Evolutionary conservation across 441 rosid species (phyloP).

Genomic region (Erysimum cheiri): DNA sequence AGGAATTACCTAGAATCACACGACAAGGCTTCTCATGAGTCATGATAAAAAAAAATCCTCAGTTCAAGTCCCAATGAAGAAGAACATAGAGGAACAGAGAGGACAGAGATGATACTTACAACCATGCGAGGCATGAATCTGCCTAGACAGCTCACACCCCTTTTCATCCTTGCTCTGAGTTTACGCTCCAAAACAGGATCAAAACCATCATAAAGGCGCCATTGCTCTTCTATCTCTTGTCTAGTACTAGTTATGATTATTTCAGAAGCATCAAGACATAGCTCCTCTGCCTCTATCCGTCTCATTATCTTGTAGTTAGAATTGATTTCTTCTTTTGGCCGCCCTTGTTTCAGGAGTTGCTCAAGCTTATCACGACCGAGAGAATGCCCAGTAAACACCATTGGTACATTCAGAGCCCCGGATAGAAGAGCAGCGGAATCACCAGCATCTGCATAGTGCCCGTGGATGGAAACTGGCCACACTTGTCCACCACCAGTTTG

Average conservation of each 20-base stretch:
- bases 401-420: conserved; percentile 94
- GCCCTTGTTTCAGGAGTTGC: conserved; percentile 86
- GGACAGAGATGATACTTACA: conserved; percentile 59
- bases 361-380: conserved; percentile 95
- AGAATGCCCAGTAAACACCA: conserved; percentile 98
- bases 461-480: conserved; percentile 97
- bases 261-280: conserved; percentile 88
- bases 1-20: conserved; percentile 71
- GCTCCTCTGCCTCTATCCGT: conserved; percentile 93
- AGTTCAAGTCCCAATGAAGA: not conserved
- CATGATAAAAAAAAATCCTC: not conserved
- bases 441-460: conserved; percentile 99
- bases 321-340: conserved; percentile 86
- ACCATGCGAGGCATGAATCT: conserved; percentile 92
- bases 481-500: conserved; percentile 73
- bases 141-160: conserved; percentile 87
- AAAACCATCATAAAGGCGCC: conserved; percentile 96
- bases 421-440: conserved; percentile 91
- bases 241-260: conserved; percentile 87
- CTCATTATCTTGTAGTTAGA: conserved; percentile 85
- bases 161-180: conserved; percentile 89
- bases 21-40: conserved; percentile 8
- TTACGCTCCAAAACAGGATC: conserved; percentile 80
- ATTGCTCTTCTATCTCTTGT: conserved; percentile 94
- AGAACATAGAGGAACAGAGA: conserved; percentile 23